Base-by-base conservation (phyloP, 1,284 basidiomycete species). In the Heterobasidion irregulare region DNA sequence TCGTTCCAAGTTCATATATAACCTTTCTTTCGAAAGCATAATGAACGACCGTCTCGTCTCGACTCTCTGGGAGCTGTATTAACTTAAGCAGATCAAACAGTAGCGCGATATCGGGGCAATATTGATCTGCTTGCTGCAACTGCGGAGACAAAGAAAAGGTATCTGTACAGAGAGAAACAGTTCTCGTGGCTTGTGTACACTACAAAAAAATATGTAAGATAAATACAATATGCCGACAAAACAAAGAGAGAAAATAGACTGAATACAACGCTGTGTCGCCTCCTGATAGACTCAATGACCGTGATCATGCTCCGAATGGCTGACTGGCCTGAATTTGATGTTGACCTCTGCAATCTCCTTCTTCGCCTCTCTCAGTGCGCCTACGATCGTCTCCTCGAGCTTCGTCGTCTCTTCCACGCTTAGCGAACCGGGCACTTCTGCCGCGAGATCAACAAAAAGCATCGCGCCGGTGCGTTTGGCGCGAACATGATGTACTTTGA, bases 261-360 rank as follows among this genome's bases (percentile, higher is more conserved):
- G 12, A 8, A 26, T 26, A 26, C 26, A 26, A 26, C 4, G 26
- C 26, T 5, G 26, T 26, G 26, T 26, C 26, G 4, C 26, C 4
- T 26, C 26, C 26, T 26, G 26, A 5, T 5, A 5, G 26, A 26
- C n/a, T 41, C 38, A 41, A 41, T 41, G 38, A 41, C 8, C 38
- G 5, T 41, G 10, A 41, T 41, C 12, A 10, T 41, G 12, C 6
- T 41, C 38, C 38, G 38, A 41, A n/a, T 41, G 38, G 12, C 6
- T 16, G 18, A 43, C 65, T n/a, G 86, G 77, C 53, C 73, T 66
- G 65, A 94, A 92, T 64, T 79, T 84, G 32, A 95, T 79, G 62
- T 83, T 72, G 41, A 94, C 89, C 65, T 94, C 92, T 18, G 82
- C 72, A n/a, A 93, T 77, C 64, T 93, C 91, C 66, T 75, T 84